Percentiles rank a stretch among this genome's conserved stretches.
These are phyloP conservation scores for Fraxinus anomala DNA, from an alignment of 257 asterid species.

Conservation along the genomic window DNA sequence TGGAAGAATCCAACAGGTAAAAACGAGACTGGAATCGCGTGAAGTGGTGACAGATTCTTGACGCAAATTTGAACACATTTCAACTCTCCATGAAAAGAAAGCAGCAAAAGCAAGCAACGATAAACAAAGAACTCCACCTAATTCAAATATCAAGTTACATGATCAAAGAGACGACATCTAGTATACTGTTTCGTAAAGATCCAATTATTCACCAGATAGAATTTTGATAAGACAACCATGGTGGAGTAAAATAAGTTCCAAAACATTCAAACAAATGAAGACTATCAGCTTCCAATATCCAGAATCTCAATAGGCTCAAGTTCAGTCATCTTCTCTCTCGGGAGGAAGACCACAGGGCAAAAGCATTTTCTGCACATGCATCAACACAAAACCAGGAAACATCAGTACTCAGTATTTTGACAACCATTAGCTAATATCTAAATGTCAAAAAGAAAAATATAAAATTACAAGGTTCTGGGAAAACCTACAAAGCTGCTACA, in stretches of 20 bases:
- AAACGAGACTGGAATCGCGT: too few species aligned
- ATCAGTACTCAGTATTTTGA: slow-evolving; percentile 2
- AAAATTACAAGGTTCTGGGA: not conserved
- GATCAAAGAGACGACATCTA: not conserved
- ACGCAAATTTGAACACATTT: not conserved
- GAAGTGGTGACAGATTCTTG: not conserved
- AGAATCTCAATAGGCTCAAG: not conserved
- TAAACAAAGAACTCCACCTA: too few species aligned
- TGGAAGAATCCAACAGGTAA: too few species aligned
- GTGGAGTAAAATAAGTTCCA: not conserved
- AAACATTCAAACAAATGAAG: not conserved
- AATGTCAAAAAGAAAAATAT: not conserved
- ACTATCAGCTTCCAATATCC: slow-evolving; percentile 13
- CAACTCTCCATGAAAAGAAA: not conserved
- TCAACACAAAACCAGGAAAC: not conserved
- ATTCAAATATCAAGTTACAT: not conserved
- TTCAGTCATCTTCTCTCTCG: slow-evolving; percentile 86
- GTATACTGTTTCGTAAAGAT: not conserved
- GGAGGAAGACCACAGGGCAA: slow-evolving; percentile 96
- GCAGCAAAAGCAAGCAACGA: not conserved
- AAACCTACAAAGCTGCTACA: not conserved
- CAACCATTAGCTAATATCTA: not conserved
- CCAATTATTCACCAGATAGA: not conserved
- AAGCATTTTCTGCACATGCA: slow-evolving; percentile 81
- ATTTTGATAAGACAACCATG: not conserved